phyloP scores from a whole-genome alignment of 2,329 filamentous ascomycete genomes.

The Epichloe bromicola region DNA sequence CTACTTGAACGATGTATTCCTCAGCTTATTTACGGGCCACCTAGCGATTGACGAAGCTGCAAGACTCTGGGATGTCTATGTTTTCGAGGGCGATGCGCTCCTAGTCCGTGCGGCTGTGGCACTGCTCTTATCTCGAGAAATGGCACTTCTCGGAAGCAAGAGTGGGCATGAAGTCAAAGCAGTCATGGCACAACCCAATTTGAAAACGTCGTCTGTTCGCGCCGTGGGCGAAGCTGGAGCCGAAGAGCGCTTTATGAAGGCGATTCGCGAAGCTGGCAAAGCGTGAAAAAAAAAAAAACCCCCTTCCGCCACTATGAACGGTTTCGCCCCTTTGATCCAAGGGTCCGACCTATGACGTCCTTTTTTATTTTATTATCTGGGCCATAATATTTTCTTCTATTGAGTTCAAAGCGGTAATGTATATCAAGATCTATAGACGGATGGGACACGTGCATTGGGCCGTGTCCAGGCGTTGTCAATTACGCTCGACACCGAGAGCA shows the following conservation, averaged over 20 bases:
- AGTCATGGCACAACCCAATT: conserved; percentile 20
- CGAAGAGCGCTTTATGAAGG: conserved; percentile 31
- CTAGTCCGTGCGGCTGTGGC: conserved; percentile 61
- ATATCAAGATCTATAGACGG: conserved; percentile 12
- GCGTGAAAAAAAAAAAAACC: conserved; percentile 10
- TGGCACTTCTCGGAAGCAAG: conserved; percentile 34
- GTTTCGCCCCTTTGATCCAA: neutral
- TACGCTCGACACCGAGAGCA: neutral
- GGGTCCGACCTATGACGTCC: neutral
- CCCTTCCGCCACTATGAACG: neutral
- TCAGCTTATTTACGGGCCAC: conserved; percentile 48
- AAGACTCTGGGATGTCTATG: conserved; percentile 68
- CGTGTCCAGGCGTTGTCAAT: conserved; percentile 8
- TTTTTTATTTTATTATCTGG: neutral
- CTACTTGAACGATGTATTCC: conserved; percentile 50
- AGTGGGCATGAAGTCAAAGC: conserved; percentile 30
- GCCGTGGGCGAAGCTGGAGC: conserved; percentile 29
- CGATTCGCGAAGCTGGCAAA: conserved; percentile 23
- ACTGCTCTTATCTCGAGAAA: conserved; percentile 42
- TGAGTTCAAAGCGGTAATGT: conserved; percentile 12
- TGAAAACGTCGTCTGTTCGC: conserved; percentile 17
- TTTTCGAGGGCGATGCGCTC: conserved; percentile 66
- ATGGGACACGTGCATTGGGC: neutral
- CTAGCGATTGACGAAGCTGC: conserved; percentile 57
- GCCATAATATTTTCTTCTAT: conserved; percentile 5